Evolutionary conservation across 1,139 yeast genomes (phyloP).

Genomic region (Saccharomyces pastorianus): DNA sequence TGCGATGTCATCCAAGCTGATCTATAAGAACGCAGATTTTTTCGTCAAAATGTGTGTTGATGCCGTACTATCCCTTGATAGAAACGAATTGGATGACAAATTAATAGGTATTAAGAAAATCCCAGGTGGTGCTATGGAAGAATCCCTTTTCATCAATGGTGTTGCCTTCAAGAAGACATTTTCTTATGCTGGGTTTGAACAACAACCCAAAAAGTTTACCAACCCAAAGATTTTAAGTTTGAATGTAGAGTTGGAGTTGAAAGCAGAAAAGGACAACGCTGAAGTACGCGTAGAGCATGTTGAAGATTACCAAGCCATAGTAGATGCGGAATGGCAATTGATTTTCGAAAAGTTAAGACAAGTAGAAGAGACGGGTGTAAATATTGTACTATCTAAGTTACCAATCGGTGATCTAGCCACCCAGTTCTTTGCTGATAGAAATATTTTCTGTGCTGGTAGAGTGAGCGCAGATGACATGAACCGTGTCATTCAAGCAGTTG

Average conservation of each 20-base stretch:
- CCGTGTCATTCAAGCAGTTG: conserved; percentile 88
- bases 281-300: conserved; percentile 95
- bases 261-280: conserved; percentile 98
- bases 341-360: conserved; percentile 80
- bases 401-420: conserved; percentile 99
- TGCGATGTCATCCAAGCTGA: conserved; percentile 93
- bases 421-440: conserved; percentile 93
- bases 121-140: conserved; percentile 96
- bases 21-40: conserved; percentile 75
- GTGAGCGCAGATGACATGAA: conserved; percentile 84
- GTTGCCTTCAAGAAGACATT: conserved; percentile 97
- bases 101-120: conserved; percentile 92
- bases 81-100: conserved; percentile 74
- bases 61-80: conserved; percentile 83
- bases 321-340: conserved; percentile 97
- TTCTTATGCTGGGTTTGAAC: conserved; percentile 96
- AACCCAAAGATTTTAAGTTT: conserved; percentile 78
- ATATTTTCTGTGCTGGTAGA: conserved; percentile 96
- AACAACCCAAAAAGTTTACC: conserved; percentile 80
- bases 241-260: conserved; percentile 89
- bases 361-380: conserved; percentile 78
- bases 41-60: conserved; percentile 96
- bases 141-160: conserved; percentile 80
- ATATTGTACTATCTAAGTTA: conserved; percentile 83
- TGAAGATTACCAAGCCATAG: conserved; percentile 88